These are phyloP conservation scores for Hura crepitans DNA, from an alignment of 441 rosid genomes.

Conservation along the genomic window DNA sequence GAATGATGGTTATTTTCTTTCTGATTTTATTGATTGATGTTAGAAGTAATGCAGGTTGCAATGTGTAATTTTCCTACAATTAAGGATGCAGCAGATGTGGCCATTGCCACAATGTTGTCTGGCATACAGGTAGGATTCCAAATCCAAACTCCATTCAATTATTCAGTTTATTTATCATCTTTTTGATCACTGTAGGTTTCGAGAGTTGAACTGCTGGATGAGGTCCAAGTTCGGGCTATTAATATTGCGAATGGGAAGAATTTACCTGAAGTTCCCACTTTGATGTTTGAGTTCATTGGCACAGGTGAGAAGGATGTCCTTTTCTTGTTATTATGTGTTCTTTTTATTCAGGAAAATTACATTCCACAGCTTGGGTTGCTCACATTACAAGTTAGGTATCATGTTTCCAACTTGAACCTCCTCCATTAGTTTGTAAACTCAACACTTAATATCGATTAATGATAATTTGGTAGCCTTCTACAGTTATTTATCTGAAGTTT, in stretches of 20 bases:
- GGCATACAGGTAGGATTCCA: conserved; percentile 69
- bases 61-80: conserved; percentile 87
- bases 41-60: conserved; percentile 62
- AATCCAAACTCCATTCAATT: conserved; percentile 19
- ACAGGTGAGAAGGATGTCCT: conserved; percentile 48
- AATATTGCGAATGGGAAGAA: conserved; percentile 84
- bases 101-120: conserved; percentile 76
- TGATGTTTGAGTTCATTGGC: conserved; percentile 92
- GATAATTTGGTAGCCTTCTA: too few relatives aligned
- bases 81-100: conserved; percentile 96
- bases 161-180: conserved; percentile 21
- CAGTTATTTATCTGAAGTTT: too few relatives aligned
- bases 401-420: not conserved
- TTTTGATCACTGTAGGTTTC: conserved; percentile 54
- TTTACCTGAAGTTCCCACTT: conserved; percentile 73
- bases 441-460: not conserved
- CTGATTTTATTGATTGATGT: not conserved
- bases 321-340: not conserved
- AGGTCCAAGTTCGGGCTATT: conserved; percentile 75
- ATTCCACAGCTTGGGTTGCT: not conserved
- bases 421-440: not conserved
- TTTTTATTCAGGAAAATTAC: not conserved
- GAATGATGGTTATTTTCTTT: not conserved
- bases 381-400: not conserved
- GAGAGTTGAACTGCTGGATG: conserved; percentile 84